Evolutionary conservation across 2,329 filamentous ascomycete genomes (phyloP), one percentile per base, ranked within the genome.

Genomic region (Laburnicola sp.): DNA sequence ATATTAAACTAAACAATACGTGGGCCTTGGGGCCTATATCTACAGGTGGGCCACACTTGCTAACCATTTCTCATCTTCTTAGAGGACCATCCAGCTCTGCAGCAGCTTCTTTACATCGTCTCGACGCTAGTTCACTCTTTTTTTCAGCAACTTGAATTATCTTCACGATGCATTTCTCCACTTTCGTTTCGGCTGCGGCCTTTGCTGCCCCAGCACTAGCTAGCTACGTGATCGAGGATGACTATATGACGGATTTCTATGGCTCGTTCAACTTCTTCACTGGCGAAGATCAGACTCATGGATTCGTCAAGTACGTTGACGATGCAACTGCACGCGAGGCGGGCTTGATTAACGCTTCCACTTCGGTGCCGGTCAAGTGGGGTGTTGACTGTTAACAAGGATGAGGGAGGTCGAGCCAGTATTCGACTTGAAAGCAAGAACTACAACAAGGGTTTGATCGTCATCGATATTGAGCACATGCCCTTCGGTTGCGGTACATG

Each of bases 401-500:
- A 73, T 36, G 37, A 51, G 57, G 40, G 60, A 41, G 72, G 71
- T 21, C 70, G 77, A 0, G 63, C 67, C 27, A 77, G 74, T 41
- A 65, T 80, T 10, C 74, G 78, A n/a, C 51, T 80, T 4, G 71
- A 71, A 26, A 73, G 68, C 52, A 75, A 73, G 40, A 58, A 69
- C n/a, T 79, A 77, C 57, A 72, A 73, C 40, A 59, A 69, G 22
- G 77, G 77, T 26, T 64, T 78, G 3, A 66, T 80, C 40, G 69
- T 76, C 6, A 56, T 72, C 11, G 76, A 80, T 57, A 63, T 80
- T 42, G 66, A 67, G 22, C 78, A 80, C 54, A 76, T 79, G 58
- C 78, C 78, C 3, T 1, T 69, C 68, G 6, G 74, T 71, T 78
- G 73, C 53, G 78, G 78, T 11, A 35, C 41, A 6, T 68, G 65